Percentiles rank a stretch among this genome's conserved stretches.
Evolutionary conservation across 345 rosid species (phyloP).

Genomic region (Eucalyptus marginata): DNA sequence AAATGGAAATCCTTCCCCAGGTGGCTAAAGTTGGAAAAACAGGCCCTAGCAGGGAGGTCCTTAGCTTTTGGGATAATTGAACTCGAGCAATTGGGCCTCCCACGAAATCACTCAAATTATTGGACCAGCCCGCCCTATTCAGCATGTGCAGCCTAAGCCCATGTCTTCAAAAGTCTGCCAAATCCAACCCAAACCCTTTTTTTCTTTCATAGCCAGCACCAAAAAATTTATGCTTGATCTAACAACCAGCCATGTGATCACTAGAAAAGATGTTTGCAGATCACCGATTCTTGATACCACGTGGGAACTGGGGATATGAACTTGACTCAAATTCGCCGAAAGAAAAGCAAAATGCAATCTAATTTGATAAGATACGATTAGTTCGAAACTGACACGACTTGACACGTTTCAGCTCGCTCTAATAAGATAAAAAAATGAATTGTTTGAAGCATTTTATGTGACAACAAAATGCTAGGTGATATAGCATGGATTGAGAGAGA

Average conservation of each 20-base stretch:
- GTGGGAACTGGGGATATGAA: rapidly evolving
- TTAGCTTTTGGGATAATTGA: not conserved
- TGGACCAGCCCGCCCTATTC: not conserved
- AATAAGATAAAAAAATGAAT: not conserved
- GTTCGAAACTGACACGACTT: not conserved
- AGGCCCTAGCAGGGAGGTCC: not conserved
- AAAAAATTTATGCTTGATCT: not conserved
- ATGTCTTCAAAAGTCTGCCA: not conserved
- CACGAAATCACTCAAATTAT: not conserved
- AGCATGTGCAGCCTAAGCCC: not conserved
- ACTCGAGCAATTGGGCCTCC: not conserved
- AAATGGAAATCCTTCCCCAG: not conserved
- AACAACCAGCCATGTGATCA: not conserved
- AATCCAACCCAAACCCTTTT: not conserved
- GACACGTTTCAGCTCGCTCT: not conserved
- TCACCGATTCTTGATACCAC: not conserved
- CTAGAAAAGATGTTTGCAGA: not conserved
- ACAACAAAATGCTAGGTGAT: not conserved
- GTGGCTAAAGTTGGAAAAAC: not conserved
- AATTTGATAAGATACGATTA: rapidly evolving
- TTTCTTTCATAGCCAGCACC: not conserved
- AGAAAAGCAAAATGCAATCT: not conserved
- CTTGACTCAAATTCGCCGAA: not conserved
- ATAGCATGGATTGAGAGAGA: not conserved
- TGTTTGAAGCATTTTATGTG: rapidly evolving